Conservation (phyloP, 2,329 filamentous ascomycete genomes). For the Penicillium sp. region DNA sequence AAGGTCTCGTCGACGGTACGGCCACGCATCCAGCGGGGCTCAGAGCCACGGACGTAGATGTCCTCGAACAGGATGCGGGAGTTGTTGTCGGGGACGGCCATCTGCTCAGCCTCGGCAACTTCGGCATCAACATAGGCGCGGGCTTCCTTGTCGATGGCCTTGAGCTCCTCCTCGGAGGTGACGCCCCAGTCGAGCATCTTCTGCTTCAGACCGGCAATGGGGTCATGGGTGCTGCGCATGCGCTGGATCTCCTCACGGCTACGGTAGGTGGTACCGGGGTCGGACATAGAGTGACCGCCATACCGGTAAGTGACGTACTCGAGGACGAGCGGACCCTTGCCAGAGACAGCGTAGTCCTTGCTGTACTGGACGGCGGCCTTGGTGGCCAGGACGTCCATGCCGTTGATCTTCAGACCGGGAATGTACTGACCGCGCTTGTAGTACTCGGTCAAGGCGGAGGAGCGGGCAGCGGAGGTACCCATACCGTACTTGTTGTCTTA, state of each 20-base stretch:
- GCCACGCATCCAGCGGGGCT: slow-evolving; percentile 84
- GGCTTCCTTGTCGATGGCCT: slow-evolving; percentile 91
- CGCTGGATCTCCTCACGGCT: slow-evolving; percentile 99
- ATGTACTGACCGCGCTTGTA: slow-evolving; percentile 99
- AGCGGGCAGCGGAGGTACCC: slow-evolving; percentile 92
- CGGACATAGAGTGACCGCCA: slow-evolving; percentile 99
- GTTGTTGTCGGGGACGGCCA: slow-evolving; percentile 74
- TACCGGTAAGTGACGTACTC: slow-evolving; percentile 99
- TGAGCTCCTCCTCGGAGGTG: slow-evolving; percentile 89
- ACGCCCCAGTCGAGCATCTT: slow-evolving; percentile 97
- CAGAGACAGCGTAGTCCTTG: slow-evolving; percentile 77
- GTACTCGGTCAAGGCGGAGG: slow-evolving; percentile 96
- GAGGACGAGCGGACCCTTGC: slow-evolving; percentile 90
- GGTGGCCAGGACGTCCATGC: slow-evolving; percentile 97
- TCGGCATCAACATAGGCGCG: slow-evolving; percentile 81
- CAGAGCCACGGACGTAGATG: slow-evolving; percentile 84
- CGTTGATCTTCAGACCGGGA: slow-evolving; percentile 98
- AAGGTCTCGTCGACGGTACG: slow-evolving; percentile 89
- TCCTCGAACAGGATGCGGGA: slow-evolving; percentile 89
- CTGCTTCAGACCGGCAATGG: slow-evolving; percentile 96
- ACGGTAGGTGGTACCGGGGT: slow-evolving; percentile 98
- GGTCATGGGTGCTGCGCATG: slow-evolving; percentile 98
- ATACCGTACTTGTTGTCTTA: slow-evolving; percentile 99
- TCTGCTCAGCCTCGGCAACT: slow-evolving; percentile 85
- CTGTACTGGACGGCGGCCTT: slow-evolving; percentile 94